Evolutionary conservation across 805 yeast species (phyloP).

Genomic region (Metschnikowia lochheadii): DNA sequence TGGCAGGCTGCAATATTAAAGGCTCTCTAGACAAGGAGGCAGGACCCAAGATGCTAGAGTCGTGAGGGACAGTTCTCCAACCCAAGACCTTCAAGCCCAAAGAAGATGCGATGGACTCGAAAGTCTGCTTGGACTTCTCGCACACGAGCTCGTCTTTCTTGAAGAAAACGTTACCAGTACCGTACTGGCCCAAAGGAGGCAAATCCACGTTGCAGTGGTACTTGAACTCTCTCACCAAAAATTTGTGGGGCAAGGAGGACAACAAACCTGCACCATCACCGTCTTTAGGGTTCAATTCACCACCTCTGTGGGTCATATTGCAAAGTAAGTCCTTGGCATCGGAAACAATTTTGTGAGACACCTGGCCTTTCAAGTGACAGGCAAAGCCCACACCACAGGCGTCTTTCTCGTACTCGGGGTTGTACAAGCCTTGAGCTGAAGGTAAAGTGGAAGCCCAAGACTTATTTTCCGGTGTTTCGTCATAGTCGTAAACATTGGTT

Average conservation of each 20-base stretch:
- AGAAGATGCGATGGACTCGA: slow-evolving; percentile 73
- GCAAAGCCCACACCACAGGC: slow-evolving; percentile 99
- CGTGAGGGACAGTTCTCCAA: slow-evolving; percentile 95
- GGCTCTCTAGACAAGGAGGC: slow-evolving; percentile 95
- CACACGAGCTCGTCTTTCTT: slow-evolving; percentile 76
- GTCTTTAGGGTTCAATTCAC: slow-evolving; percentile 94
- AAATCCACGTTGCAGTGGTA: slow-evolving; percentile 61
- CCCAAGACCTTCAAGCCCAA: slow-evolving; percentile 82
- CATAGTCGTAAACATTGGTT: slow-evolving; percentile 55
- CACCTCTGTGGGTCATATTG: slow-evolving; percentile 99
- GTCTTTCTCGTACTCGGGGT: slow-evolving; percentile 91
- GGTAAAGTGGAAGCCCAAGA: slow-evolving; percentile 95
- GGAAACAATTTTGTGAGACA: slow-evolving; percentile 87
- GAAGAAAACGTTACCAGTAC: slow-evolving; percentile 92
- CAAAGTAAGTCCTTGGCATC: slow-evolving; percentile 86
- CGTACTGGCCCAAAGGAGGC: slow-evolving; percentile 83
- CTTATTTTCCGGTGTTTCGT: slow-evolving; percentile 70
- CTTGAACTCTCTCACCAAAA: slow-evolving; percentile 79
- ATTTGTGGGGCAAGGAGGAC: slow-evolving; percentile 86
- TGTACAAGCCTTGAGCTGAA: slow-evolving; percentile 80
- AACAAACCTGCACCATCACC: slow-evolving; percentile 99
- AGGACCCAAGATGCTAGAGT: slow-evolving; percentile 90
- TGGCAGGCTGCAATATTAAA: slow-evolving; percentile 84
- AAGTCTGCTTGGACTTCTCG: slow-evolving; percentile 66
- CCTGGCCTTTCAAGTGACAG: slow-evolving; percentile 83